A percentile compares a stretch with the other conserved stretches of the same genome.
These are phyloP conservation scores for Colletotrichum kahawae DNA, from an alignment of 2,329 filamentous ascomycete species.

Conservation along the genomic window DNA sequence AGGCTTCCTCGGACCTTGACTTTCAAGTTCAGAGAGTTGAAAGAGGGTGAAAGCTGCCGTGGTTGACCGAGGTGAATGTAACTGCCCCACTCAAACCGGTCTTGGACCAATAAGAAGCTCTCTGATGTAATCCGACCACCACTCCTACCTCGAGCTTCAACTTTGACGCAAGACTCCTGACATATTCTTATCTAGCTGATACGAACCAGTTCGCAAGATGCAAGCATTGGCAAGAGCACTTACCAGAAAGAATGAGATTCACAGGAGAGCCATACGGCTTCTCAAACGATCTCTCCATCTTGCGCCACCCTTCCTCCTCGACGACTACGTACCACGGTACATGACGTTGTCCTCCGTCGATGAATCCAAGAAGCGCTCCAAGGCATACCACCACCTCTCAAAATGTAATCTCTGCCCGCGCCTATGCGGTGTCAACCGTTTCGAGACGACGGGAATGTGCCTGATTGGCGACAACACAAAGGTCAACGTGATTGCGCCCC, in stretches of 20 bases:
- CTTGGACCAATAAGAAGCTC: not conserved
- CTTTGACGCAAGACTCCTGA: not conserved
- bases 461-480: slow-evolving; percentile 78
- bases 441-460: slow-evolving; percentile 78
- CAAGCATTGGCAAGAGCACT: not conserved
- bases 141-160: not conserved
- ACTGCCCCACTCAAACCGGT: not conserved
- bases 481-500: slow-evolving; percentile 84
- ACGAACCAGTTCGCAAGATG: not conserved
- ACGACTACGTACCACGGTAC: slow-evolving; percentile 77
- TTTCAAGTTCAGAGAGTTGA: not conserved
- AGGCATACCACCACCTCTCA: slow-evolving; percentile 75
- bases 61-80: not conserved
- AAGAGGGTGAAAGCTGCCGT: not conserved
- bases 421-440: slow-evolving; percentile 80
- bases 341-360: slow-evolving; percentile 71
- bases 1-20: not conserved
- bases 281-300: slow-evolving; percentile 49
- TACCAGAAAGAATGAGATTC: not conserved
- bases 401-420: slow-evolving; percentile 85
- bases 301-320: slow-evolving; percentile 72
- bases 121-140: slow-evolving; percentile 6
- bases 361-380: slow-evolving; percentile 73
- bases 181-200: not conserved
- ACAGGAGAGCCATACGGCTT: not conserved